Evolutionary conservation across 495 filamentous ascomycete genomes (phyloP).

Genomic region (Aspergillus hancockii): DNA sequence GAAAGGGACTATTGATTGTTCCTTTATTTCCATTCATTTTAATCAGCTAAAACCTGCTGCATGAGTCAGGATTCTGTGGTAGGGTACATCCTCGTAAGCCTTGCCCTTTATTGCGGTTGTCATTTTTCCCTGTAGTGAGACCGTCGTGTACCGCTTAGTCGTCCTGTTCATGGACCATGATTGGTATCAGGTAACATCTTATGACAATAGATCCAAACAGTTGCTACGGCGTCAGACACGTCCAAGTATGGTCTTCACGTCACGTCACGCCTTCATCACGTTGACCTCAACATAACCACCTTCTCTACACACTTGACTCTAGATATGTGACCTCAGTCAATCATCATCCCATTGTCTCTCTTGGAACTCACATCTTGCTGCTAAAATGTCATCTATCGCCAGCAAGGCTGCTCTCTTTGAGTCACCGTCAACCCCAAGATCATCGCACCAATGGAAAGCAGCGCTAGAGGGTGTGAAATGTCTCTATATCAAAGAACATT

Average conservation of each 20-base stretch:
- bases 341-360: not conserved
- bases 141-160: too few species aligned
- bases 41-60: too few species aligned
- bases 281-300: not conserved
- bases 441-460: conserved; percentile 34
- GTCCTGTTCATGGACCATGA: too few species aligned
- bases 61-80: too few species aligned
- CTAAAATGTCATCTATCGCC: conserved; percentile 25
- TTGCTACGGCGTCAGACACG: not conserved
- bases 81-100: too few species aligned
- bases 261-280: not conserved
- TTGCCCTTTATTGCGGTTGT: too few species aligned
- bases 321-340: not conserved
- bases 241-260: not conserved
- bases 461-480: conserved; percentile 36
- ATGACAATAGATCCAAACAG: too few species aligned
- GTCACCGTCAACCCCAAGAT: conserved; percentile 17
- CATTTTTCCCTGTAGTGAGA: too few species aligned
- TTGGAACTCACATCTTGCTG: not conserved
- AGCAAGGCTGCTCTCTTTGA: conserved; percentile 22
- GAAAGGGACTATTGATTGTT: too few species aligned
- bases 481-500: conserved; percentile 41
- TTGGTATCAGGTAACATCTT: too few species aligned
- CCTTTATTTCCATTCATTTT: too few species aligned
- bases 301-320: not conserved